Evolutionary conservation across 2,329 filamentous ascomycete genomes (phyloP), one percentile per base, ranked within the genome.

Genomic region (Penicillium sclerotigenum): DNA sequence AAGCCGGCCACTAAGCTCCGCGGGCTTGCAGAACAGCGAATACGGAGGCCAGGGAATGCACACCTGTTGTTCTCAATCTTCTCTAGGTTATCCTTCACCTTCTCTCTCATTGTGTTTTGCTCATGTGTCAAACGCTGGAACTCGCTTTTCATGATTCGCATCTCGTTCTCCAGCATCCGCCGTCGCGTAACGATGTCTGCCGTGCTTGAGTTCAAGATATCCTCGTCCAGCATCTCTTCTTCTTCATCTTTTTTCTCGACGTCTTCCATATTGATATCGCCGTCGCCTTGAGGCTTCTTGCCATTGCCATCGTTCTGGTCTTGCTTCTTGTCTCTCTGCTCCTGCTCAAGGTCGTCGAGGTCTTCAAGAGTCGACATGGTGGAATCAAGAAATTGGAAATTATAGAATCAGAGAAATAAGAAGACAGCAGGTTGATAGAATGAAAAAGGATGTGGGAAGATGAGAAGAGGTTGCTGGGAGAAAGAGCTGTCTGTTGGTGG

Each of bases 61-160:
- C 80, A 96, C 92, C 91, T 86, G 81, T 99, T 99, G 79, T 99
- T 97, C 65, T 95, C 92, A 70, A 99, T 99, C 85, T 99, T 99
- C 67, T 99, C 95, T 70, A 90, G 80, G 71, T 99, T 99, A 74
- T 99, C 94, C 83, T 97, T 97, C 77, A 99, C 97, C 82, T 97
- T 97, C 77, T 97, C 93, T 56, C 87, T 87, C 94, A 99, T 99
- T 47, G 90, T 87, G 47, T 88, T 86, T 80, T 96, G 96, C 79
- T 99, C 94, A 70, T 99, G 94, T 68, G 88, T 89, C 78, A 99
- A 82, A 67, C 94, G 88, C 73, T 96, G 92, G 68, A 86, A 91
- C 77, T 99, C 94, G 81, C 91, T 96, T 82, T 89, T 93, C 91
- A 99, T 97, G 78, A 99, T 97, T 69, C 94, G 85, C 70, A 94